Evolutionary conservation across 2,329 filamentous ascomycete species (phyloP), one percentile per base, ranked within the genome.

Genomic region (Botrytis paeoniae): DNA sequence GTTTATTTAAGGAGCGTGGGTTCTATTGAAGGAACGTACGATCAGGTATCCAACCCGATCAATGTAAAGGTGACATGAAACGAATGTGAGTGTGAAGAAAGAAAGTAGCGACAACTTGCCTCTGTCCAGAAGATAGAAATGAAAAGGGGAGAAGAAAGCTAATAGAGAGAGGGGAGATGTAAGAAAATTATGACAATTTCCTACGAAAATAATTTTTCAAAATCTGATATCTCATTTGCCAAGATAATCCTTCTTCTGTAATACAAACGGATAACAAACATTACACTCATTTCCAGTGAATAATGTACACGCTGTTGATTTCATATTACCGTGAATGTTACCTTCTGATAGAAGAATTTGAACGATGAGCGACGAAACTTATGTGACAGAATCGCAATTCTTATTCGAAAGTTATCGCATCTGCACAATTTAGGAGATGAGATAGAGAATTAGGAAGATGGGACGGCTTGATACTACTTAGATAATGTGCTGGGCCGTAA

Each of bases 21-120:
- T 39, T 6, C 29, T 45, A 57, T 37, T 48, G 48, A 72, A 72
- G 35, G 70, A 72, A 59, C 22, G 64, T 45, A 45, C 45, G 60
- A 69, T 61, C 64, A 69, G 64, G 51, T 72, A 62, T 72, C 71
- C 45, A 72, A 69, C 71, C 71, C 54, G 25, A 70, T 45, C 39
- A 41, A 29, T 60, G 37, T 16, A 22, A 60, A 20, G 37, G 37
- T 37, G 51, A 37, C 29, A 68, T 45, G 22, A 59, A 72, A 72
- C 16, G 35, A 72, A 69, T 32, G 39, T 32, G n/a, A 59, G 14
- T 6, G 25, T 48, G 54, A 45, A 32, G 35, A 32, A 51, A 20
- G 25, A 35, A 32, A 71, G 57, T 25, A 59, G 9, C 35, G 48
- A 68, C 37, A 22, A 68, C 61, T 71, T 54, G 12, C 7, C 43